Percentiles rank a stretch among this genome's conserved stretches.
Conservation (phyloP, 75 land plant species). For the Cryptomeria japonica region DNA sequence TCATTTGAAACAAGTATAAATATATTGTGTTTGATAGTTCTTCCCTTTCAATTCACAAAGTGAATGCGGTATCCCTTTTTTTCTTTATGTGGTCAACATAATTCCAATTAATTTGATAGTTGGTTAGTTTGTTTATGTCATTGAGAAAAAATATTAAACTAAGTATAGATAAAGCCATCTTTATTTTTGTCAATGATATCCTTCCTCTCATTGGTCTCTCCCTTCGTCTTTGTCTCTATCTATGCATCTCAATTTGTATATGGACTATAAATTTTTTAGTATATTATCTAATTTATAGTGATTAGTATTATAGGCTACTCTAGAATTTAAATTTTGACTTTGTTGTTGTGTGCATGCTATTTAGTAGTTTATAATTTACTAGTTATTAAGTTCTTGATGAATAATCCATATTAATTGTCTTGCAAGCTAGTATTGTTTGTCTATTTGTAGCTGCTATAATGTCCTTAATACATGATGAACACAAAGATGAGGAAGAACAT, state of each 20-base stretch:
- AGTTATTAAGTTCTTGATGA: neutral
- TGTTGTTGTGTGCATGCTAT: too few relatives aligned
- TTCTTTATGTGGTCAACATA: too few relatives aligned
- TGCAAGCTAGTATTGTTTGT: neutral
- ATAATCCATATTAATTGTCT: neutral
- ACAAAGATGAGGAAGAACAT: conserved; percentile 89
- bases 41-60: too few relatives aligned
- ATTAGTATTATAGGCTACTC: neutral
- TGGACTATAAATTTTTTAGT: neutral
- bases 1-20: too few relatives aligned
- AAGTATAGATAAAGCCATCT: too few relatives aligned
- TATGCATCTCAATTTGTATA: neutral
- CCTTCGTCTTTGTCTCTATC: neutral
- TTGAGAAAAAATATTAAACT: conserved; percentile 70
- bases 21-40: too few relatives aligned
- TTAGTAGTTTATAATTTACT: neutral
- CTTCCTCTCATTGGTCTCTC: conserved; percentile 67
- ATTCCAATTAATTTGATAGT: conserved; percentile 75
- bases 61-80: too few relatives aligned
- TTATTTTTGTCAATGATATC: conserved; percentile 81
- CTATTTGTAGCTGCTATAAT: conserved; percentile 53
- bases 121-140: conserved; percentile 83
- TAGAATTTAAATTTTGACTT: neutral
- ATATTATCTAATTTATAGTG: neutral
- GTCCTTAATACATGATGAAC: conserved; percentile 70